Evolutionary conservation across 345 rosid species (phyloP).

Genomic region (Firmiana major): DNA sequence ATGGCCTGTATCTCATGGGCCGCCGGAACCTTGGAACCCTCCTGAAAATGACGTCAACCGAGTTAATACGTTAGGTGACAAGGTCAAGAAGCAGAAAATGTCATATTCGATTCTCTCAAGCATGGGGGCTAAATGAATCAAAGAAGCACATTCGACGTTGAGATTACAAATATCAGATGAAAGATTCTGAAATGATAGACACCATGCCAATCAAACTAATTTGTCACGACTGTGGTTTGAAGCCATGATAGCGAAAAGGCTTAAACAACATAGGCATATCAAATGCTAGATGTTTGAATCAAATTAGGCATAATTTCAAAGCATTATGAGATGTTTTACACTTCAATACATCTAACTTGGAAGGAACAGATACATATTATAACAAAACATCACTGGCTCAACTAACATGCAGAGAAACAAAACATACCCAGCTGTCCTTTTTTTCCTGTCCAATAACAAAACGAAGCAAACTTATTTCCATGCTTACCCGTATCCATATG

Average conservation of each 20-base stretch:
- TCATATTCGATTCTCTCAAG: not conserved
- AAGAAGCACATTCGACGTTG: not conserved
- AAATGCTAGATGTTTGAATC: not conserved
- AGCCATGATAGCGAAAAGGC: not conserved
- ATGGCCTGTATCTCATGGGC: constrained; percentile 88
- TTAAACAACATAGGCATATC: not conserved
- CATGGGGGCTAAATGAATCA: not conserved
- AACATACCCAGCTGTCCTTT: not conserved
- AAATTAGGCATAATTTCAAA: not conserved
- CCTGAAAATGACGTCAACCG: constrained; percentile 43
- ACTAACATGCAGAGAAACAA: not conserved
- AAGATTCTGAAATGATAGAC: not conserved
- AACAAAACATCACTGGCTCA: not conserved
- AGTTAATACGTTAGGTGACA: not conserved
- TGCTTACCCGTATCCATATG: constrained; percentile 81
- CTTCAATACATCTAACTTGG: not conserved
- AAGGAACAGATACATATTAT: not conserved
- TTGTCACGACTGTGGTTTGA: not conserved
- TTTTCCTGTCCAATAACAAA: not conserved
- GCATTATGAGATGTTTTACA: not conserved
- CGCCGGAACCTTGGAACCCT: constrained; percentile 94
- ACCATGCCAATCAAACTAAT: not conserved
- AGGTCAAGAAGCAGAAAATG: not conserved
- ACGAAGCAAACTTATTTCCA: constrained; percentile 4
- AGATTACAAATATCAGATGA: not conserved